phyloP scores from a whole-genome alignment of 2,329 filamentous ascomycete genomes.

The Xylariaceae sp. region DNA sequence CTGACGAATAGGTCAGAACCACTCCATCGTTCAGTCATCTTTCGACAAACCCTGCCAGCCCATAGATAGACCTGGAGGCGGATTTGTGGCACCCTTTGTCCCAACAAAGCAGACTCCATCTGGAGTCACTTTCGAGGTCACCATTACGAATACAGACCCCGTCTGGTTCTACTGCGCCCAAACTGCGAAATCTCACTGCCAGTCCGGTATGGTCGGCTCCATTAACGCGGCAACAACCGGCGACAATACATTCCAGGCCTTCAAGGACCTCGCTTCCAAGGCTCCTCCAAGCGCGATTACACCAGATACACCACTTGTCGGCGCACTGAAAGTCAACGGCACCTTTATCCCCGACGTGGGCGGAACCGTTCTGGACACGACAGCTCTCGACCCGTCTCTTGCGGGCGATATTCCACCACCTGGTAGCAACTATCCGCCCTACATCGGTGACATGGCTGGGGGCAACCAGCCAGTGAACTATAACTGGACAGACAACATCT shows the following conservation, averaged over 20 bases:
- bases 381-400: constrained; percentile 34
- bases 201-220: constrained; percentile 53
- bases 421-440: constrained; percentile 33
- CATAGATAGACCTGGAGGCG: constrained; percentile 34
- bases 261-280: constrained; percentile 42
- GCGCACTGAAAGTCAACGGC: constrained; percentile 44
- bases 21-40: constrained; percentile 48
- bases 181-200: constrained; percentile 42
- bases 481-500: constrained; percentile 41
- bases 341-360: constrained; percentile 38
- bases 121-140: constrained; percentile 42
- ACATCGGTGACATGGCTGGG: constrained; percentile 43
- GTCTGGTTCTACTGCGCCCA: constrained; percentile 49
- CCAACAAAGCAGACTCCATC: constrained; percentile 42
- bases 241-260: constrained; percentile 47
- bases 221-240: constrained; percentile 49
- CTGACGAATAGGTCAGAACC: constrained; percentile 34
- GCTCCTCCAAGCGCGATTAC: constrained; percentile 44
- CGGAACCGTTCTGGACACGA: constrained; percentile 38
- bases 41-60: constrained; percentile 50
- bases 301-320: constrained; percentile 41
- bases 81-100: constrained; percentile 49
- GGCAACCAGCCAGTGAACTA: constrained; percentile 43
- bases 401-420: constrained; percentile 37
- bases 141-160: constrained; percentile 41